phyloP scores from a whole-genome alignment of 108 stramenopile species.

The Cyclotella choctawhatcheeana region DNA sequence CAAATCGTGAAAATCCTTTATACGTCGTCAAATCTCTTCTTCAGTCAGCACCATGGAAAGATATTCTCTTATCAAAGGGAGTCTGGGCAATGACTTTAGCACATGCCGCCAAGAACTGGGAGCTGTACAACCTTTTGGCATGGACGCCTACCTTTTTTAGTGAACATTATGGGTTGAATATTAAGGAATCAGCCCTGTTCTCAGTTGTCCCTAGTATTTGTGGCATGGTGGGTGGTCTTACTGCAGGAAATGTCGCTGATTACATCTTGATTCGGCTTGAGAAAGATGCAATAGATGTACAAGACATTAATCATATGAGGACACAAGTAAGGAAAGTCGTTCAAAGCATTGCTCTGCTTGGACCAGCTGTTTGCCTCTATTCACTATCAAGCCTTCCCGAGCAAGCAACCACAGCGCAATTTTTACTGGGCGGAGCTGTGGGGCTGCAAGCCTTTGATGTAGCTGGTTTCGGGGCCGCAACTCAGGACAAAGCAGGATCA shows the following conservation, averaged over 20 bases:
- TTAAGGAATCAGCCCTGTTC: slow-evolving; percentile 74
- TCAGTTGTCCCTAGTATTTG: slow-evolving; percentile 75
- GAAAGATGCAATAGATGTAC: slow-evolving; percentile 15
- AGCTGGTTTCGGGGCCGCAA: slow-evolving; percentile 79
- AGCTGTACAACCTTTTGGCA: slow-evolving; percentile 82
- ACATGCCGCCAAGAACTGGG: slow-evolving; percentile 90
- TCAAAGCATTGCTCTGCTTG: slow-evolving; percentile 79
- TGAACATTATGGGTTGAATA: slow-evolving; percentile 82
- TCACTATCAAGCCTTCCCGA: slow-evolving; percentile 63
- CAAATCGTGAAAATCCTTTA: slow-evolving; percentile 2
- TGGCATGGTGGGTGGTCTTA: slow-evolving; percentile 74
- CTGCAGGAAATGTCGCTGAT: slow-evolving; percentile 79
- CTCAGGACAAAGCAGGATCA: slow-evolving; percentile 84
- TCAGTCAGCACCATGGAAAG: slow-evolving; percentile 73
- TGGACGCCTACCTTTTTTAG: slow-evolving; percentile 91
- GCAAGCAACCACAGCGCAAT: slow-evolving; percentile 57
- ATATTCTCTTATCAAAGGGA: slow-evolving; percentile 63
- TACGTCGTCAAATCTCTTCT: slow-evolving; percentile 17
- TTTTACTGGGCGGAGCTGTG: slow-evolving; percentile 59
- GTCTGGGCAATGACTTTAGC: slow-evolving; percentile 85
- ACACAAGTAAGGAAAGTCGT: slow-evolving; percentile 78
- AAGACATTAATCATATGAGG: slow-evolving; percentile 36
- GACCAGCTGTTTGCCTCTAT: slow-evolving; percentile 75
- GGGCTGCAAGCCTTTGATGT: slow-evolving; percentile 76
- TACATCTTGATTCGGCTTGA: slow-evolving; percentile 45